Base-by-base conservation (phyloP, 208 protist species). In the Naegleria fowleri region DNA sequence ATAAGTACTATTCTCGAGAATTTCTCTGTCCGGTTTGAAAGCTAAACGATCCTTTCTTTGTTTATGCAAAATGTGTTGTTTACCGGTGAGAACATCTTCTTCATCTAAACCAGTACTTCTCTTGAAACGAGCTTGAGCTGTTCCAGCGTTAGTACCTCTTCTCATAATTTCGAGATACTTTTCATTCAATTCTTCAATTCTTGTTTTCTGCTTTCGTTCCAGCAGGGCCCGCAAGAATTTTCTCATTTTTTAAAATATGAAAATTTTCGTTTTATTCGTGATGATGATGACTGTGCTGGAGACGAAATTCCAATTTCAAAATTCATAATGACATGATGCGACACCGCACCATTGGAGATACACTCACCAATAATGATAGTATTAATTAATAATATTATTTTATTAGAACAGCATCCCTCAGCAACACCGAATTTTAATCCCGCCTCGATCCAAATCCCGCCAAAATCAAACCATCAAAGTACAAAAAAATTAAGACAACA, bases 21-120 rank as follows among this genome's bases (percentile, higher is more conserved):
- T 88, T 88, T 88, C 84, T 19, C 41, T 15, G n/a, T 88, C 84
- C n/a, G 84, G 41, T 33, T 36, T 22, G 40, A 87, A 87, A n/a
- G 43, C 33, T 3, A 87, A 36, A 51, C 83, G 33, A 51, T 87
- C 39, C 40, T 87, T 87, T 87, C 83, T 41, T 51, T 87, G 83
- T 52, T 40, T 51, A 51, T 87, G 29, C 6, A 87, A 36, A 87
- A 87, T 87, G 15, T 87, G 36, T 51, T 25, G 83, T 38, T 87
- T 87, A 67, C 55, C 55, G 22, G 55, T 29, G 55, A 67, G 2
- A 67, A 67, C 55, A 67, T 67, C 55, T 29, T 67, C 19, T 2
- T 4, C 13, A 67, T 67, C 55, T 13, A 67, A 67, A 19, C 55
- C 55, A 67, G 55, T 67, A 67, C 55, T 67, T 67, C 55, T 67